Base-by-base conservation (phyloP, 768 basidiomycete genomes). In the Rhodosporidiobolus odoratus region DNA sequence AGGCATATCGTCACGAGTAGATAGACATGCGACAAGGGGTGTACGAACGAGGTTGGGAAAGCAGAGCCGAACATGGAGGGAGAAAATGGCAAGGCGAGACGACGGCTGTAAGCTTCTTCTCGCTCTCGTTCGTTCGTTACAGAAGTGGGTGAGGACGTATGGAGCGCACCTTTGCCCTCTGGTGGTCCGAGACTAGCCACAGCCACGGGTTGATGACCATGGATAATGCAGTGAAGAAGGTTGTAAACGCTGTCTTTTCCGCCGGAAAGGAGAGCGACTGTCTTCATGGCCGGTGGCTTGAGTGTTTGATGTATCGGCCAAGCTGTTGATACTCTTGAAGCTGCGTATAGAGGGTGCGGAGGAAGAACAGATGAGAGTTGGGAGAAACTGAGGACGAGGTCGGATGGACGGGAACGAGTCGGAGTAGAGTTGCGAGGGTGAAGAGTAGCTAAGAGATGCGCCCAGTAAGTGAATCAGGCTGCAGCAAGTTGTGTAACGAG, bases 171-270 rank as follows among this genome's bases (percentile, higher is more conserved):
- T 86, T 88, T 89, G 76, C 92, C 94, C 67, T 83, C 81, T 72
- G 84, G 86, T 30, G 96, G 96, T 17, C 90, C 84, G 52, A 99
- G 83, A 48, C 92, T 91, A 8, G 92, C 96, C 27, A 92, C 87
- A 17, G 92, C 92, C 15, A 93, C 81, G 48, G 97, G 86, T 68
- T 89, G 83, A 78, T 99, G 95, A 2, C 91, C 88, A 77, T 96
- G 91, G 68, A 84, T 83, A 58, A 85, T 81, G 78, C 92, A 95
- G 80, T 98, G 94, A 17, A 92, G 80, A 52, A 98, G 86, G 77
- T 95, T 97, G 84, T 88, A 98, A 83, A 92, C 93, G 79, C 90
- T 92, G 81, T 99, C 96, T 81, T 99, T 99, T 38, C 96, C 96
- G 47, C 96, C 96, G 68, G 94, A 97, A 72, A 99, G 87, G 67